These are phyloP conservation scores for maize (Zea mays) DNA, from an alignment of 176 grass and related monocot species.

Conservation along the genomic window DNA sequence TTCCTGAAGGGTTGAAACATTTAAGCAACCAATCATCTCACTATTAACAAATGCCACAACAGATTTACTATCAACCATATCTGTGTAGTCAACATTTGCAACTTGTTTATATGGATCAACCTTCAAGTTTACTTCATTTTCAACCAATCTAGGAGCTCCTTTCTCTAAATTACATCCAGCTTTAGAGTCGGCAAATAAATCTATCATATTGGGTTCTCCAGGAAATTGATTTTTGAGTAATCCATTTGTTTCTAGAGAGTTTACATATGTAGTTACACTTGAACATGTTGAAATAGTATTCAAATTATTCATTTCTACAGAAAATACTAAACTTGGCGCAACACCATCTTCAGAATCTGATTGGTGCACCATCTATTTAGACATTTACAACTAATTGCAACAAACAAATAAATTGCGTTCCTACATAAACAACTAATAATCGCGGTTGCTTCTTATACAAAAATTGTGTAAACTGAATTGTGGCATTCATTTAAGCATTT, in stretches of 20 bases:
- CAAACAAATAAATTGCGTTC: too few species aligned
- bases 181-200: conserved; percentile 30
- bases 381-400: too few species aligned
- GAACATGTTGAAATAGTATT: conserved; percentile 10
- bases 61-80: conserved; percentile 18
- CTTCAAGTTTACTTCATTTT: conserved; percentile 1
- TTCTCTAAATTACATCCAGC: conserved; percentile 20
- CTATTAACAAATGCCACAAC: conserved; percentile 11
- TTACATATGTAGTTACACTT: conserved; percentile 32
- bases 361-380: too few species aligned
- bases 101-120: conserved; percentile 19
- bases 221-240: conserved; percentile 21
- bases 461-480: too few species aligned
- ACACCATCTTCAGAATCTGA: conserved; percentile 41
- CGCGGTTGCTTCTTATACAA: too few species aligned
- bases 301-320: conserved; percentile 41
- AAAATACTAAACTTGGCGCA: conserved; percentile 9
- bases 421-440: too few species aligned
- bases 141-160: conserved; percentile 30
- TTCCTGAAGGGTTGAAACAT: conserved; percentile 21
- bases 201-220: conserved; percentile 16
- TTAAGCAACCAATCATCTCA: neutral
- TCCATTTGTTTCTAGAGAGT: conserved; percentile 27
- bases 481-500: too few species aligned
- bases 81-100: conserved; percentile 13